A percentile compares a stretch with the other conserved stretches of the same genome.
Evolutionary conservation across 2,329 filamentous ascomycete genomes (phyloP).

Genomic region (Cladosporium austrohemisphaericum): DNA sequence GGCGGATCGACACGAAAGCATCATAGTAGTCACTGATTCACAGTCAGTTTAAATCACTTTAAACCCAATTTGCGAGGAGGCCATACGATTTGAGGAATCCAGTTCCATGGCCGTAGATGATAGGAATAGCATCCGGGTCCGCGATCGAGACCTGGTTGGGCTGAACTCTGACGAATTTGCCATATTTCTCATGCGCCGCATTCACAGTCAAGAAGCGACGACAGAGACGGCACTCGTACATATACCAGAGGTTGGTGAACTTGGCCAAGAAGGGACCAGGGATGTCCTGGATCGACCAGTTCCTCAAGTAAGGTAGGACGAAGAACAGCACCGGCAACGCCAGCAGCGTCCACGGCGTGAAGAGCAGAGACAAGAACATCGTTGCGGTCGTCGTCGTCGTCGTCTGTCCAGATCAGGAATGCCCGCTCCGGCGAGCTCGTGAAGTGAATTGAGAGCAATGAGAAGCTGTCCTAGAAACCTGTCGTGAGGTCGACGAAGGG

Average conservation of each 20-base stretch:
- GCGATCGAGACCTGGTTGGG: constrained; percentile 54
- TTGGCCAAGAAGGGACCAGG: constrained; percentile 62
- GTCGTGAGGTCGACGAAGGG: background rate
- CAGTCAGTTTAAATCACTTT: background rate
- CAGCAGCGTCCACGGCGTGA: constrained; percentile 47
- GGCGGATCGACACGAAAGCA: constrained; percentile 81
- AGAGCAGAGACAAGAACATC: constrained; percentile 40
- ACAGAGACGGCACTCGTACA: constrained; percentile 61
- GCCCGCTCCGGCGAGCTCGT: background rate
- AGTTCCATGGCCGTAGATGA: constrained; percentile 66
- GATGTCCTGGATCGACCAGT: constrained; percentile 52
- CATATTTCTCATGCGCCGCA: constrained; percentile 40
- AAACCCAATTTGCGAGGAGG: background rate
- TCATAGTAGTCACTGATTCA: constrained; percentile 49
- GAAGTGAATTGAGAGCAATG: background rate
- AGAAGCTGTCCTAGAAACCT: too few species aligned
- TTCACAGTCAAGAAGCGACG: constrained; percentile 55
- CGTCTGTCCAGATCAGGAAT: background rate
- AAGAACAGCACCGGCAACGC: constrained; percentile 53
- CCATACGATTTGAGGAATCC: constrained; percentile 43
- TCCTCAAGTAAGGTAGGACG: constrained; percentile 58
- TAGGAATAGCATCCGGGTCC: constrained; percentile 70
- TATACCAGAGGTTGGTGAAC: constrained; percentile 78
- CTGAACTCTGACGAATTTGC: constrained; percentile 37
- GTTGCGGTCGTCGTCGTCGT: constrained; percentile 24